Conservation (phyloP, 1,284 basidiomycete genomes). For the Apiotrichum domesticum region DNA sequence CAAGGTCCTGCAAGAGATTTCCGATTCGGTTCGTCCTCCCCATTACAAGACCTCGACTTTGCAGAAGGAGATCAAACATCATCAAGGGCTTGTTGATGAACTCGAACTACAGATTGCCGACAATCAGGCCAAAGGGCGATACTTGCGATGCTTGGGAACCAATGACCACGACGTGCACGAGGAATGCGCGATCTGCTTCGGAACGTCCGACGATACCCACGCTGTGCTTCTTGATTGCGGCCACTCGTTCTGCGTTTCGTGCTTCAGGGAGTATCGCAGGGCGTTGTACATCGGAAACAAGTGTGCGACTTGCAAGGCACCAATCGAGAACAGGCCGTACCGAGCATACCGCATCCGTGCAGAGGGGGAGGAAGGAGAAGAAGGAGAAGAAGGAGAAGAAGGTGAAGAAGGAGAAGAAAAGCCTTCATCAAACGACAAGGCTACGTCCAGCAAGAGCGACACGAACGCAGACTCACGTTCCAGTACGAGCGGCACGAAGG, state of each 20-base stretch:
- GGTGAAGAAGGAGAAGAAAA: too few relatives aligned
- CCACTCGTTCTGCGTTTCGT: constrained; percentile 42
- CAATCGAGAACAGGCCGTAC: not conserved
- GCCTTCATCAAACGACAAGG: too few relatives aligned
- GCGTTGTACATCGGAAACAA: constrained; percentile 17
- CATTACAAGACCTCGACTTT: constrained; percentile 19
- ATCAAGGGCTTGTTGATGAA: too few relatives aligned
- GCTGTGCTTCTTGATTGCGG: constrained; percentile 37
- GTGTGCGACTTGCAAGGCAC: constrained; percentile 35
- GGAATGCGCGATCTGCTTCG: constrained; percentile 43
- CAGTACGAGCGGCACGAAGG: too few relatives aligned
- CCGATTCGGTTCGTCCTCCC: constrained; percentile 37
- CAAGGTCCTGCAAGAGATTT: constrained; percentile 42
- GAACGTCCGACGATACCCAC: constrained; percentile 34
- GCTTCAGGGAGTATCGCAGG: constrained; percentile 32
- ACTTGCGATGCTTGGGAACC: constrained; percentile 29
- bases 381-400: too few relatives aligned
- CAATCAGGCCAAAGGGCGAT: constrained; percentile 32
- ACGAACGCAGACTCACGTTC: too few relatives aligned
- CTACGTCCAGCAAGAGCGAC: too few relatives aligned
- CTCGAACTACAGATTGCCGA: constrained; percentile 15
- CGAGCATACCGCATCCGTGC: not conserved
- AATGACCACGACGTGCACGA: constrained; percentile 26
- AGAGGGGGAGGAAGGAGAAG: not conserved
- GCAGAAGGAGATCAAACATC: constrained; percentile 14